Evolutionary conservation across 768 basidiomycete genomes (phyloP), one percentile per base, ranked within the genome.

Genomic region (Clitopilus hobsonii): DNA sequence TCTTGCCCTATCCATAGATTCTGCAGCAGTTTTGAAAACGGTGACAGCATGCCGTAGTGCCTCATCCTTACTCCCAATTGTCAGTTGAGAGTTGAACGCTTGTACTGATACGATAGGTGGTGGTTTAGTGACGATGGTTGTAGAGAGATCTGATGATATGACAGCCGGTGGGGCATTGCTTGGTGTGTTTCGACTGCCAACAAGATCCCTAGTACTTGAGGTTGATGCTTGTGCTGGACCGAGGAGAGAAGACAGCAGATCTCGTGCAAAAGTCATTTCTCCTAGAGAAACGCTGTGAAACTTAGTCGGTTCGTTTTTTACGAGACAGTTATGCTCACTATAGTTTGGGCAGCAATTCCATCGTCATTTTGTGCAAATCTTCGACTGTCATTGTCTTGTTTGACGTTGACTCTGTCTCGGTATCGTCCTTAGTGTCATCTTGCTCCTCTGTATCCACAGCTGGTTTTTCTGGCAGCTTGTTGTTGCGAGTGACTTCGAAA

Each of bases 11-110:
- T 91, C 88, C 71, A 91, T 82, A 52, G 81, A 80, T 53, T 81
- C 77, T 2, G 88, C 85, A 3, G 89, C 89, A 27, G 74, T 67
- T 61, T 84, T 89, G 59, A 92, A 88, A 1, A 91, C 71, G 53
- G 77, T 74, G 0, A 88, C 80, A 22, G 91, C 90, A 57, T 87
- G 85, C 59, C 91, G 72, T 28, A 94, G 69, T 0, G 89, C 83
- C 65, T 86, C 84, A 56, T 94, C 91, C 69, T 94, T 94, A 27
- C 86, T 84, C 0, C 91, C 90, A 47, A 90, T 78, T 5, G 80
- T 76, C 5, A 91, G 69, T 56, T 89, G 89, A 0, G 85, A 72
- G 66, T 90, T 83, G 67, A 90, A 89, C 1, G 85, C 81, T 53
- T 84, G 80, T 1, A 91, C 80, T 0, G 89, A 89, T 6, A 72